These are phyloP conservation scores for Trichosporon sp. DNA, from an alignment of 1,284 basidiomycete genomes.

Conservation along the genomic window DNA sequence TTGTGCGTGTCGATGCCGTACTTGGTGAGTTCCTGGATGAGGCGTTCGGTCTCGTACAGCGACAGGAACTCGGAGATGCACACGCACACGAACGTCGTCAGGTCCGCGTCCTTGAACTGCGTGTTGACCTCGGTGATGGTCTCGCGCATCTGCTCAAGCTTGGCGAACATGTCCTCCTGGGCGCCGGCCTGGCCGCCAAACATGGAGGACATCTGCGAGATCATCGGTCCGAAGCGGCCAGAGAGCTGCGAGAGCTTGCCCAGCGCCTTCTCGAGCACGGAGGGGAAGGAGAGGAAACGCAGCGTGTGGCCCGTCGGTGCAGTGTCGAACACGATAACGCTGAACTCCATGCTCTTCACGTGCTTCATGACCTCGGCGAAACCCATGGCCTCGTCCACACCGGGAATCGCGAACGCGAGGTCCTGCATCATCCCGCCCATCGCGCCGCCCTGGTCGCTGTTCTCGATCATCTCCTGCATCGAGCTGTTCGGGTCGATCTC, in stretches of 20 bases:
- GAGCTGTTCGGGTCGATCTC: constrained; percentile 98
- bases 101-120: constrained; percentile 98
- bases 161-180: constrained; percentile 97
- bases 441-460: constrained; percentile 75
- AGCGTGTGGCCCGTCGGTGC: constrained; percentile 98
- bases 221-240: constrained; percentile 94
- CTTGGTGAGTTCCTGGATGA: constrained; percentile 91
- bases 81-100: constrained; percentile 97
- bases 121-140: constrained; percentile 99
- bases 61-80: constrained; percentile 99
- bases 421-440: constrained; percentile 99
- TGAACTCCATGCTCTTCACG: constrained; percentile 99
- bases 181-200: constrained; percentile 74
- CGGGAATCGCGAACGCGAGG: constrained; percentile 96
- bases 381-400: constrained; percentile 99
- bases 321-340: constrained; percentile 98
- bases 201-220: constrained; percentile 95
- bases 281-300: constrained; percentile 96
- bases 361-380: constrained; percentile 99
- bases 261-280: constrained; percentile 94
- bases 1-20: constrained; percentile 99
- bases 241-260: constrained; percentile 91
- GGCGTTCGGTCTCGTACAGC: constrained; percentile 95
- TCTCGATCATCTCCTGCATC: constrained; percentile 94
- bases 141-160: constrained; percentile 93